Conservation (phyloP, 2,329 filamentous ascomycete species). For the Hypomyces rosellus region DNA sequence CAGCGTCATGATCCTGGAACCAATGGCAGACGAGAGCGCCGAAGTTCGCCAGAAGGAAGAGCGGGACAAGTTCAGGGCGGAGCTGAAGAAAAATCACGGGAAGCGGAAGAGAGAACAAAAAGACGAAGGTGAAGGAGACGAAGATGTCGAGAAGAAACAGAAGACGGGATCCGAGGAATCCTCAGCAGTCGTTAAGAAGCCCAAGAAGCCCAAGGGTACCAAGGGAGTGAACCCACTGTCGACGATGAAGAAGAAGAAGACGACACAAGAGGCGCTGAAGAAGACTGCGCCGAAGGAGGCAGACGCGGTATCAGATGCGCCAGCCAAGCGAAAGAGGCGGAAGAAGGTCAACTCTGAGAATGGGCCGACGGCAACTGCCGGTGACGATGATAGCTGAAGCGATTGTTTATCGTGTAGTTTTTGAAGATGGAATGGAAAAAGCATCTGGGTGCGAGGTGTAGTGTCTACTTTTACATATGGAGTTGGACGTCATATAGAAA, state of each 20-base stretch:
- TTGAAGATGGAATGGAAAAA: background rate
- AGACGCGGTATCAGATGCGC: slow-evolving; percentile 18
- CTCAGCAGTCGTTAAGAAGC: slow-evolving; percentile 18
- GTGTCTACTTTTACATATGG: too few species aligned
- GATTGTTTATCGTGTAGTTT: background rate
- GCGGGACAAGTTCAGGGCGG: slow-evolving; percentile 65
- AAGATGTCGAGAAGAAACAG: slow-evolving; percentile 15
- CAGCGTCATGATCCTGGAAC: slow-evolving; percentile 66
- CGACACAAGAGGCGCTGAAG: slow-evolving; percentile 18
- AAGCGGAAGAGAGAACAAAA: slow-evolving; percentile 48
- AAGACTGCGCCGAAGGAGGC: slow-evolving; percentile 21
- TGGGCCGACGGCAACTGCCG: slow-evolving; percentile 14
- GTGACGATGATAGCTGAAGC: slow-evolving; percentile 17
- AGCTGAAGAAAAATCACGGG: slow-evolving; percentile 48
- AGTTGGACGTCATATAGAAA: too few species aligned
- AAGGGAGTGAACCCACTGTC: slow-evolving; percentile 68
- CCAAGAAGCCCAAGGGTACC: slow-evolving; percentile 41
- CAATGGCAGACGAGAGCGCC: slow-evolving; percentile 64
- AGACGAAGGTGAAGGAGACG: slow-evolving; percentile 32
- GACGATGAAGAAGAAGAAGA: slow-evolving; percentile 62
- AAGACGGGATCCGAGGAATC: slow-evolving; percentile 17
- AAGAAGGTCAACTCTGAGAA: slow-evolving; percentile 23
- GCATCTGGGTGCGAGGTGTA: too few species aligned
- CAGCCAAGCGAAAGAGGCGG: slow-evolving; percentile 26
- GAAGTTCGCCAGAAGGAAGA: slow-evolving; percentile 62